Base-by-base conservation (phyloP, 208 protist genomes). In the Leishmania tropica region DNA sequence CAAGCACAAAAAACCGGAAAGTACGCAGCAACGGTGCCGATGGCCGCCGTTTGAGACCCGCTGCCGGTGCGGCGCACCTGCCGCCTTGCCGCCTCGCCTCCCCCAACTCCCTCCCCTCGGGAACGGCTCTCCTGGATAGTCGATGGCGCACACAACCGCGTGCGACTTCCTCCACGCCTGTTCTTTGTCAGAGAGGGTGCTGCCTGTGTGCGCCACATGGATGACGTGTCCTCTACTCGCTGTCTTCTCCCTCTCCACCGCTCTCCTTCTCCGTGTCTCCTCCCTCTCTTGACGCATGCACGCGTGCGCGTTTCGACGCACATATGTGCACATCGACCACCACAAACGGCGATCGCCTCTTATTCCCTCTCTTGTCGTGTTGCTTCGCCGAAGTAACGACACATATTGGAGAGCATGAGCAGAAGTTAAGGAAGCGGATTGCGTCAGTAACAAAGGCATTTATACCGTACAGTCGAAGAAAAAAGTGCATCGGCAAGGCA, bases 351-450 rank as follows among this genome's bases (percentile, higher is more conserved):
- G 19, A 24, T n/a, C 21, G 11, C 68, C 21, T 73, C 8, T 5
- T 40, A 24, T 40, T 40, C 21, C 31, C 13, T 67, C 31, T 37
- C 62, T 67, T 21, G 28, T 8, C 15, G 7, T 67, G 10, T 40
- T 37, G 62, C 62, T 31, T 35, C 31, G 15, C 31, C n/a, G 68
- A 51, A 73, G 68, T 73, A 73, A 51, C 68, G 68, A 73, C 68
- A 73, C 68, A 37, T 31, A 37, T 73, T 3, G 40, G 42, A 73
- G 40, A 31, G 21, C 45, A 73, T 11, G 68, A 35, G 68, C 68
- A n/a, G 31, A 51, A 73, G 35, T 6, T 10, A 73, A 67, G n/a
- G 31, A 35, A 37, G 62, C 31, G 31, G 31, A n/a, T n/a, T 3
- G 15, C 31, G 31, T 21, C 31, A 35, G 31, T 17, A n/a, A n/a